phyloP scores from a whole-genome alignment of 768 basidiomycete genomes.

The Rhizopogon vulgaris region DNA sequence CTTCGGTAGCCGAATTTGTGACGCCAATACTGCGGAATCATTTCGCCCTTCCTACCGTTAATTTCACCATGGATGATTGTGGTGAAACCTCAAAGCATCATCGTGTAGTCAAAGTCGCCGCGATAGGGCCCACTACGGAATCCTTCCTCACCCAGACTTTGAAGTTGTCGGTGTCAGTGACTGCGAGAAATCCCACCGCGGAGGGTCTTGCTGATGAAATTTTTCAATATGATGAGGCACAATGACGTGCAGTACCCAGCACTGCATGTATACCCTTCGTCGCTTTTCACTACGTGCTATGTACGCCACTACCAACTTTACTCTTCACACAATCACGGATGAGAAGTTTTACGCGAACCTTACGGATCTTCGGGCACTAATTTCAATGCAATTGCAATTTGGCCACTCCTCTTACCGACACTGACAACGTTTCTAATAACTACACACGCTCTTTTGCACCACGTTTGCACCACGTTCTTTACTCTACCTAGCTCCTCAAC shows the following conservation, averaged over 20 bases:
- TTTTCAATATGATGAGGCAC: conserved; percentile 11
- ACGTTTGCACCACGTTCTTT: conserved; percentile 10
- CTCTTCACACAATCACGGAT: conserved; percentile 5
- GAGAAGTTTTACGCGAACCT: background rate
- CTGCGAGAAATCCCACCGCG: conserved; percentile 51
- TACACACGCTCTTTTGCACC: conserved; percentile 9
- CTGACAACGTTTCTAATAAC: background rate
- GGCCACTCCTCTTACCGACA: background rate
- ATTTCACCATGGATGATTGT: background rate
- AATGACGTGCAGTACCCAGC: background rate
- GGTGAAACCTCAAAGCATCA: background rate
- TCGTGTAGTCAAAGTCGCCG: conserved; percentile 36
- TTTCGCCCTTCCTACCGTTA: conserved; percentile 33
- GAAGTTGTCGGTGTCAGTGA: conserved; percentile 45
- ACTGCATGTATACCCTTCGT: background rate
- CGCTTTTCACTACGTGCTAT: background rate
- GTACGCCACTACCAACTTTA: background rate
- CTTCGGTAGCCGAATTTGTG: conserved; percentile 59
- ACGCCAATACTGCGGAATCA: conserved; percentile 41
- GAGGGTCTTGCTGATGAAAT: conserved; percentile 37
- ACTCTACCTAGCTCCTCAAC: conserved; percentile 6
- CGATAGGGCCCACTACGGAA: conserved; percentile 66
- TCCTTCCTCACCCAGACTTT: conserved; percentile 42
- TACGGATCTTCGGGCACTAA: conserved; percentile 3
- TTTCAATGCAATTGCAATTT: background rate